Base-by-base conservation (phyloP, 2,329 filamentous ascomycete genomes). In the Cladosporium sp. region DNA sequence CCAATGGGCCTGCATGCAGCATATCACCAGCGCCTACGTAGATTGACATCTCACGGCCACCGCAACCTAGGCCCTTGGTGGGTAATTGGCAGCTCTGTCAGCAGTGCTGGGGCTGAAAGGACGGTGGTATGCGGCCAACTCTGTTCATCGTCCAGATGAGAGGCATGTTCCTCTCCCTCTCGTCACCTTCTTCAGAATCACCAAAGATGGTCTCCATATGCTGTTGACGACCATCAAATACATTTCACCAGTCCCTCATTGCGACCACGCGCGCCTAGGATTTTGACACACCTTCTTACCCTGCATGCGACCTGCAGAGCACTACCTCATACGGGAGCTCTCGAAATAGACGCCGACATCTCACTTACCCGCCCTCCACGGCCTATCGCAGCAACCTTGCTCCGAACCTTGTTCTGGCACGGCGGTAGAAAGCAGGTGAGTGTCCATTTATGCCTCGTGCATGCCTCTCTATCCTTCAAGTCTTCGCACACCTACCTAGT, bases 341-440 rank as follows among this genome's bases (percentile, higher is more conserved):
- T 48, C 37, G 45, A 48, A 48, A 48, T 48, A 48, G 45, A 48
- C 45, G 45, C 17, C 39, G 20, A 37, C 39, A 29, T 37, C 36
- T 27, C 39, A 27, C 45, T 48, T 37, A 22, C 45, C 45, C 45
- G 37, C 37, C 45, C 15, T 41, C 37, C 24, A 37, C 37, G 37
- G 24, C 45, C 45, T 48, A 48, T 48, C 27, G 45, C 45, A 48
- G 27, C 17, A 48, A 39, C 37, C 27, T 20, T 13, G 36, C 19
- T 41, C 18, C 37, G 39, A 34, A 48, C 37, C 45, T 37, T 48
- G 37, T 48, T 48, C 37, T 48, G 45, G 18, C 45, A 48, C 45
- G 45, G 45, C 45, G 45, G 45, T 48, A 41, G 45, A 48, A 41
- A 48, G 45, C 37, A 48, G 45, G 45, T 48, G 37, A 48, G 45